phyloP scores from a whole-genome alignment of 2,329 filamentous ascomycete species.

The Calonectria crousiana region DNA sequence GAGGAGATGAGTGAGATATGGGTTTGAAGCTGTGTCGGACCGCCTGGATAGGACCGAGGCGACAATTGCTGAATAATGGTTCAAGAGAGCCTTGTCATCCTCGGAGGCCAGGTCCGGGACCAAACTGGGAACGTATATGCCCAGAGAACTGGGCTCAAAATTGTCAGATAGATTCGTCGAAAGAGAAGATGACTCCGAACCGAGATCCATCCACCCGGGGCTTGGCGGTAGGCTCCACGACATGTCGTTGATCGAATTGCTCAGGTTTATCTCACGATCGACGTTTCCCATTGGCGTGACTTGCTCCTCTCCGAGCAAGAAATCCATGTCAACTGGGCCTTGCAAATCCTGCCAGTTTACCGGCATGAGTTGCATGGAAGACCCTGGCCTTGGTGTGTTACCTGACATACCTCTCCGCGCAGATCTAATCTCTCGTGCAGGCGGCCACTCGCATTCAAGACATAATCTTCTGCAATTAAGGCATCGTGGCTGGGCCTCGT shows the following conservation, averaged over 20 bases:
- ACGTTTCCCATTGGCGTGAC: neutral
- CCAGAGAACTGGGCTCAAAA: neutral
- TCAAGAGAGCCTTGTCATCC: constrained; percentile 49
- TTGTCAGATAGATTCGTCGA: neutral
- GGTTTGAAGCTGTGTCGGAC: constrained; percentile 41
- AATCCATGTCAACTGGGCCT: neutral
- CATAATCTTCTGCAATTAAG: constrained; percentile 52
- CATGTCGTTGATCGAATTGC: neutral
- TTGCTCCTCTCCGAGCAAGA: neutral
- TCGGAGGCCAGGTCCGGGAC: constrained; percentile 46
- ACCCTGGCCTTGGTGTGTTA: neutral
- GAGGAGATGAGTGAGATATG: constrained; percentile 48
- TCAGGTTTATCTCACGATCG: neutral
- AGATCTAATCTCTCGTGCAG: constrained; percentile 27
- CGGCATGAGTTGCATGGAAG: neutral
- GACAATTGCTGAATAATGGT: constrained; percentile 50
- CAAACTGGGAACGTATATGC: constrained; percentile 23
- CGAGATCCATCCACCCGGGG: neutral
- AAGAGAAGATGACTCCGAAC: neutral
- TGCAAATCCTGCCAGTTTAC: neutral
- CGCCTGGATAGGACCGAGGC: constrained; percentile 49
- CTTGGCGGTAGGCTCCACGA: constrained; percentile 3
- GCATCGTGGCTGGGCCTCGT: constrained; percentile 58
- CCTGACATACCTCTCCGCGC: neutral
- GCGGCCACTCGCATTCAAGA: constrained; percentile 49